Evolutionary conservation across 768 basidiomycete species (phyloP), one percentile per base, ranked within the genome.

Genomic region (Amanita rimosa): DNA sequence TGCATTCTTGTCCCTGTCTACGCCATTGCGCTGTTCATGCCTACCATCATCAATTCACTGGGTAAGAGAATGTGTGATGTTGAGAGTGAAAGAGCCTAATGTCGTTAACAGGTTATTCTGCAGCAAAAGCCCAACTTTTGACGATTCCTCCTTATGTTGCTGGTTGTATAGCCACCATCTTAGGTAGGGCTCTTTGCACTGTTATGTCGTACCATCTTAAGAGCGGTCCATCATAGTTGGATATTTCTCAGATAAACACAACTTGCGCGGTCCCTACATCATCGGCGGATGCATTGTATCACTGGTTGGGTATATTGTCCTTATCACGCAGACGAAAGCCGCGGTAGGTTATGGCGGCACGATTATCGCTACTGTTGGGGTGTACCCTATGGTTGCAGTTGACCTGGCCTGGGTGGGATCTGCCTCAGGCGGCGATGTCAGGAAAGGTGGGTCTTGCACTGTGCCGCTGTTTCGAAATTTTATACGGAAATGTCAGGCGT

Each of bases 351-450:
- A 80, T 53, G 59, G 63, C 6, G 79, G 74, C 1, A 61, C 73
- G 4, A 49, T 80, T 26, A 60, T 81, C 35, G 71, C 75, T 22
- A 73, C 76, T 3, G 59, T 67, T 16, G 79, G 79, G 16, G 71
- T 76, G 5, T 79, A 63, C 54, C 75, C 80, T 0, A 71, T 69
- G 5, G 66, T 79, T 45, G 63, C 68, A 1, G 57, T 78, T 16
- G 57, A 58, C 22, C 58, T 81, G 1, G 75, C 77, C 31, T 82
- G 80, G 80, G 72, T 65, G 1, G 67, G 71, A 2, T 72, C 73
- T 6, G 76, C 78, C 46, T 70, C 74, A 0, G 79, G 79, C 19
- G 76, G 79, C 17, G 76, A 77, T 54, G 51, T 74, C 43, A 73
- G 75, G 55, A 67, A 70, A 48, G 79, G 69, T 19, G 67, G 10